Base-by-base conservation (phyloP, 2,329 filamentous ascomycete species). In the Colletotrichum sp. region DNA sequence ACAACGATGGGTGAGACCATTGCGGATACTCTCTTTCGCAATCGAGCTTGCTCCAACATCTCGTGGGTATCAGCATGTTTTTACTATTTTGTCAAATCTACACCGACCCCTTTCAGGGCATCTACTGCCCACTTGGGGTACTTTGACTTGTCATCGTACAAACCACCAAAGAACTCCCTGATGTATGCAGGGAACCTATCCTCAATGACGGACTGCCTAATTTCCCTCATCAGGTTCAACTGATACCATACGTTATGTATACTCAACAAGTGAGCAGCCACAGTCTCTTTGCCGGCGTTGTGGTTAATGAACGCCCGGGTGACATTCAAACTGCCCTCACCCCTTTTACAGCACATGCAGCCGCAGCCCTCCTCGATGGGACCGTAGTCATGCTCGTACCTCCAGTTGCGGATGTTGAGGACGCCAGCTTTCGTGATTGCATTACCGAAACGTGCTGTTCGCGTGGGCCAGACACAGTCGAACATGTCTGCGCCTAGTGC, bases 401-500 rank as follows among this genome's bases (percentile, higher is more conserved):
- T 87, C 31, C 92, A 90, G 81, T 96, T 92, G 75, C 94, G 93
- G 61, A 99, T 86, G 82, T 98, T 98, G 59, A 98, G 85, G n/a
- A 95, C 90, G 13, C 97, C 97, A 55, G 87, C 79, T 70, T 91
- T 90, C 4, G 96, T 98, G 72, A 99, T 91, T 47, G 96, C 97
- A 81, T 98, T 98, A 73, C 97, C 97, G 81, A 99, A 99, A 38
- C 97, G 92, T 81, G 97, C 97, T 43, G 97, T 99, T 68, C 97
- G 90, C 6, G 97, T 98, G 2, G 97, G 97, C 97, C 97, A 99
- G 8, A 99, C 97, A 81, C 97, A 99, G 84, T 99, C 97, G 82
- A 99, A 99, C 97, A 99, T 99, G 84, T 99, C 97, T 63, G 97
- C 97, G 5, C 97, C 97, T 1, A 99, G 89, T 2, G 97, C 97